Evolutionary conservation across 2,329 filamentous ascomycete species (phyloP), one percentile per base, ranked within the genome.

Genomic region (Sarocladiaceae sp.): DNA sequence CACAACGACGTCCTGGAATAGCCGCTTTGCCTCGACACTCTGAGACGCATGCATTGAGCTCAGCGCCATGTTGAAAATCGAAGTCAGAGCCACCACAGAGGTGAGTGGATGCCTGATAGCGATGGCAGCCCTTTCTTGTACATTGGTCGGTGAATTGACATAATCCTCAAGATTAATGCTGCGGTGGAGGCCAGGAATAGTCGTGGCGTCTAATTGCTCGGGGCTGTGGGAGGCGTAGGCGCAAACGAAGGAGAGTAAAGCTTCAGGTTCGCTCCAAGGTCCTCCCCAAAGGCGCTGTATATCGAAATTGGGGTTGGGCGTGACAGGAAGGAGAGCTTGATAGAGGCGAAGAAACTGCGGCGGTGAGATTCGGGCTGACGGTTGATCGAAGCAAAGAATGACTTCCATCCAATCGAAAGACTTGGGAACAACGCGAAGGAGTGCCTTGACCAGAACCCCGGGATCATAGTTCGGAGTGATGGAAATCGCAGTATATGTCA

Each of bases 221-320:
- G 86, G 79, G 12, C 80, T 82, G 53, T 92, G 79, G 3, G 88
- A 88, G 20, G 93, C 78, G 65, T 93, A 97, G 17, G 91, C 91
- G 57, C 87, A 87, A 51, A 97, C 82, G 65, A 97, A 97, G n/a
- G 92, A 95, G 31, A 99, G 74, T 58, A 97, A 93, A 0, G 94
- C 90, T 56, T 96, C 85, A 13, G 87, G 82, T 59, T 95, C 83
- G 56, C 86, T 83, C 93, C 95, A 99, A 56, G 82, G 76, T 62
- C 92, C 92, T 54, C 92, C 92, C 92, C 94, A 97, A 20, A 99
- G 75, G 35, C 79, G 80, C 66, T 97, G 91, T 40, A 99, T 87
- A 64, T 97, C 90, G 60, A 97, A 84, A 22, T 61, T 64, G 3
- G 68, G 55, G n/a, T 79, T 75, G 51, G 73, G 72, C 2, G 91